Evolutionary conservation across 768 basidiomycete species (phyloP), one percentile per base, ranked within the genome.

Genomic region (Boletus sp.): DNA sequence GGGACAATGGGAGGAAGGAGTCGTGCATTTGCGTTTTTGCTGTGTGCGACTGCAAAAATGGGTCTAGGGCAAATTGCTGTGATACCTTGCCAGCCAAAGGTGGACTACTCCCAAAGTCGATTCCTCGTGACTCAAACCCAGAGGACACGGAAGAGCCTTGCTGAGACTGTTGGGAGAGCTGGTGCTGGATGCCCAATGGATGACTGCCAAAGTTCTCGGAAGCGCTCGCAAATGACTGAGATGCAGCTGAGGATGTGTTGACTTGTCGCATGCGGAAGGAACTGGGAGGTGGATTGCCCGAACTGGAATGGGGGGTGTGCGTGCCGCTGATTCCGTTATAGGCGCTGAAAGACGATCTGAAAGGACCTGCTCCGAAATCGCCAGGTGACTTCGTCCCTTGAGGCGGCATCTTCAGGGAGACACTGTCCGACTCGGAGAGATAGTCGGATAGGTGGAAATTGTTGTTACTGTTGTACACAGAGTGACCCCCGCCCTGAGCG

Each of bases 391-490:
- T 72, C 45, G 51, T 40, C 28, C 64, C 65, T 60, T 69, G 64
- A 35, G 68, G 66, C 7, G 62, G 62, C 51, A 67, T 65, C 65
- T 75, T 75, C 63, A 72, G 55, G 29, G 71, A 67, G 33, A 67
- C 66, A 63, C 64, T 65, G 35, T 74, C 62, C 29, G 75, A 56
- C 60, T 76, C 68, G 47, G 71, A 60, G 39, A 68, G 56, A 57
- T 69, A 76, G 52, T 78, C 77, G 33, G 75, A 56, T 42, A 68
- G 54, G 56, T 70, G 70, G 51, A 62, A 62, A 51, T 63, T 71
- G 50, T 62, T 75, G 64, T 56, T 63, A 67, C 66, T 79, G 66
- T 78, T 78, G 65, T 78, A 78, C 75, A 78, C 59, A 55, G 76
- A 64, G 14, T 72, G 77, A 52, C 59, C 59, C 54, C 67, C 73